These are phyloP conservation scores for Nakataea oryzae DNA, from an alignment of 2,329 filamentous ascomycete species.

Conservation along the genomic window DNA sequence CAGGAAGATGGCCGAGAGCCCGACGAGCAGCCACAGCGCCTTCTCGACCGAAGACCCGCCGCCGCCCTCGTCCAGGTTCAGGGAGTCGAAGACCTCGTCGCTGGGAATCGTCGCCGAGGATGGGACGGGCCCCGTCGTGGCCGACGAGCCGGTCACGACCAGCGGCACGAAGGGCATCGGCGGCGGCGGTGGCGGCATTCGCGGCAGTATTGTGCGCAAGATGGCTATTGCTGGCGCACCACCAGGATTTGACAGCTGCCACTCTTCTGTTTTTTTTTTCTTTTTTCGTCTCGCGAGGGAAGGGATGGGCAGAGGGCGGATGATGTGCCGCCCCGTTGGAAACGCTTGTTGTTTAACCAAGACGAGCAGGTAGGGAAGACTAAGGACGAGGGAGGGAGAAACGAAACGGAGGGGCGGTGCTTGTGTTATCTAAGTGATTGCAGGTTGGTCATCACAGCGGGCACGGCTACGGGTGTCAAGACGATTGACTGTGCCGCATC, in stretches of 20 bases:
- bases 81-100: background rate
- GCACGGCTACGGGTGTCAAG: background rate
- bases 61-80: conserved; percentile 4
- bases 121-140: no score
- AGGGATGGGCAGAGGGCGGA: no score
- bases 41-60: conserved; percentile 10
- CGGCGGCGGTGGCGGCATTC: no score
- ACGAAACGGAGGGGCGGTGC: no score
- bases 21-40: conserved; percentile 10
- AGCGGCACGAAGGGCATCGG: no score
- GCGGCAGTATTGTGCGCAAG: no score
- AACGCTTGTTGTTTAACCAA: background rate
- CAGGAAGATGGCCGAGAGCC: conserved; percentile 12
- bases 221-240: background rate
- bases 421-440: background rate
- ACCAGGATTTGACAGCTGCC: background rate
- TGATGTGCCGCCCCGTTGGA: background rate
- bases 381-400: no score
- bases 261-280: background rate
- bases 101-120: background rate
- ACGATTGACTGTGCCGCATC: background rate
- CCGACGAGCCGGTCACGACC: no score
- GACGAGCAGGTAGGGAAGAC: no score
- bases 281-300: no score
- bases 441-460: background rate